Evolutionary conservation across 371 early-diverging fungal genomes (phyloP).

Genomic region (Mucor mucedo): DNA sequence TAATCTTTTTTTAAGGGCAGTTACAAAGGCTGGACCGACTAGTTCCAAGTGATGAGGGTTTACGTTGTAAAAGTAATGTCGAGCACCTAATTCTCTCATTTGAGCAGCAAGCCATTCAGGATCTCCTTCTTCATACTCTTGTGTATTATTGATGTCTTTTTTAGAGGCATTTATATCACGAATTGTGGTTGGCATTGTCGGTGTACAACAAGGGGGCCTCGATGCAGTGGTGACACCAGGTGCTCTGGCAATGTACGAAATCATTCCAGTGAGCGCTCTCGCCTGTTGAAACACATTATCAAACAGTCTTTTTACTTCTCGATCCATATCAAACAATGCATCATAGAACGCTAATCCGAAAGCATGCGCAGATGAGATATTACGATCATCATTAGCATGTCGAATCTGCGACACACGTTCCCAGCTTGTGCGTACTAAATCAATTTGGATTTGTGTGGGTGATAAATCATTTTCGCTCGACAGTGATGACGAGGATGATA

Average conservation of each 20-base stretch:
- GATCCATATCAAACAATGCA: slow-evolving; percentile 43
- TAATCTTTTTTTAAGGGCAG: slow-evolving; percentile 42
- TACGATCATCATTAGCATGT: slow-evolving; percentile 31
- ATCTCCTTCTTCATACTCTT: slow-evolving; percentile 32
- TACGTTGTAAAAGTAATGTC: slow-evolving; percentile 47
- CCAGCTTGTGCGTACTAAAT: slow-evolving; percentile 46
- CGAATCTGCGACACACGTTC: slow-evolving; percentile 42
- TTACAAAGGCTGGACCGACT: slow-evolving; percentile 46
- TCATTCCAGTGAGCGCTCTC: slow-evolving; percentile 51
- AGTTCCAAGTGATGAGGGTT: slow-evolving; percentile 37
- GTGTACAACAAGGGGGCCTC: slow-evolving; percentile 17
- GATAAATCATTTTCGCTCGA: slow-evolving; percentile 6
- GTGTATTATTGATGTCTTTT: neutral
- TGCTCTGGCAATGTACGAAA: slow-evolving; percentile 44
- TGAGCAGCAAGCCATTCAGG: slow-evolving; percentile 32
- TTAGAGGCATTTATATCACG: slow-evolving; percentile 38
- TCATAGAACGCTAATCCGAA: slow-evolving; percentile 52
- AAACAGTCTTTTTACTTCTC: slow-evolving; percentile 28
- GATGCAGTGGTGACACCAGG: slow-evolving; percentile 23
- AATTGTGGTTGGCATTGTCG: slow-evolving; percentile 18
- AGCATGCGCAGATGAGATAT: slow-evolving; percentile 47
- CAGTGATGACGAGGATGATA: neutral
- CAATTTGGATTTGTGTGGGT: slow-evolving; percentile 42
- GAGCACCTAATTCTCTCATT: slow-evolving; percentile 44
- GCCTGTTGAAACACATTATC: slow-evolving; percentile 50